These are phyloP conservation scores for Davidsoniella virescens DNA, from an alignment of 2,329 filamentous ascomycete species.

Conservation along the genomic window DNA sequence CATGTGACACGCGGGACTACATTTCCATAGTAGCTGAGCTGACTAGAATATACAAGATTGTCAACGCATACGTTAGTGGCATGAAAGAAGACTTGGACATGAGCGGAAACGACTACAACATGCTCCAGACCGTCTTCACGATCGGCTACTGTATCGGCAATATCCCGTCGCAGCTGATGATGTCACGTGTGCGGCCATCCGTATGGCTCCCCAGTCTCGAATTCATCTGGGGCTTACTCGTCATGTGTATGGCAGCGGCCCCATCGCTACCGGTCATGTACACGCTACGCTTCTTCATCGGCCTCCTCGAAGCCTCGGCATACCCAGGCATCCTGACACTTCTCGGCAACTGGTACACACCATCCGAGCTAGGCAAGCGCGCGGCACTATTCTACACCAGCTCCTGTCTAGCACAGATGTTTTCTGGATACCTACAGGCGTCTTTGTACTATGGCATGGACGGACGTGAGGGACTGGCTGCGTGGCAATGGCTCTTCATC, in stretches of 20 bases:
- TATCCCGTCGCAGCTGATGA: conserved; percentile 24
- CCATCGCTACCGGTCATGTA: conserved; percentile 23
- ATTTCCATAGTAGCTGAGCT: too few species aligned
- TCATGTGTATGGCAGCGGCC: conserved; percentile 24
- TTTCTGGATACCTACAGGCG: conserved; percentile 28
- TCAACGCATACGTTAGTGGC: conserved; percentile 26
- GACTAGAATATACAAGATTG: conserved; percentile 14
- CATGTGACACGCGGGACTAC: too few species aligned
- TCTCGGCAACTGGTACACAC: conserved; percentile 29
- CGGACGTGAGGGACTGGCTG: conserved; percentile 22
- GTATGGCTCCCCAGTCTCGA: conserved; percentile 26
- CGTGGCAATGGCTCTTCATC: conserved; percentile 32
- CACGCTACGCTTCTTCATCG: conserved; percentile 28
- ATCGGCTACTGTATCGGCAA: conserved; percentile 40
- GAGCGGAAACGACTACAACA: conserved; percentile 38
- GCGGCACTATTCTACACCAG: conserved; percentile 26
- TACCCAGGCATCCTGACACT: conserved; percentile 24
- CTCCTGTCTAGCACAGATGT: conserved; percentile 24
- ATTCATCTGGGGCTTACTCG: conserved; percentile 19
- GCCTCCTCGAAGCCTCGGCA: conserved; percentile 23
- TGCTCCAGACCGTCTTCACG: conserved; percentile 36
- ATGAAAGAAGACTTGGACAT: conserved; percentile 36
- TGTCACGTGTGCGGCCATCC: conserved; percentile 24
- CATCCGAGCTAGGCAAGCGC: conserved; percentile 26
- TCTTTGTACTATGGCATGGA: conserved; percentile 26